These are phyloP conservation scores for Pleurotus cornucopiae DNA, from an alignment of 768 basidiomycete genomes.

Conservation along the genomic window DNA sequence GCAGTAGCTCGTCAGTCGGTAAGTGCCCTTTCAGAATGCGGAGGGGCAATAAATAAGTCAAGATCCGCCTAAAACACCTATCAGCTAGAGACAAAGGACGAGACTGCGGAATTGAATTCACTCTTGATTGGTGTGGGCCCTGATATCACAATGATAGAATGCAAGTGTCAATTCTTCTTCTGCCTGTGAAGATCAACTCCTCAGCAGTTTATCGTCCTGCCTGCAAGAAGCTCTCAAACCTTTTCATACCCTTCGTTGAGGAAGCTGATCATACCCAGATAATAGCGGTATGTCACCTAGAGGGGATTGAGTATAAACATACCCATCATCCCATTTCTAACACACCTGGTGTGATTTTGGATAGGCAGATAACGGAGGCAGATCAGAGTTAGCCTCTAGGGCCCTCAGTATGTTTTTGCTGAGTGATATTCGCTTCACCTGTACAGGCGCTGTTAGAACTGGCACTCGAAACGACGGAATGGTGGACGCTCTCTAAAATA, in stretches of 20 bases:
- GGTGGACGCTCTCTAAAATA: constrained; percentile 78
- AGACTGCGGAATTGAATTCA: constrained; percentile 28
- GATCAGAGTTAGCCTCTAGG: constrained; percentile 78
- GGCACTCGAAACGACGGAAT: too few species aligned
- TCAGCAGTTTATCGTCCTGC: neutral
- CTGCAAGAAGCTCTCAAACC: constrained; percentile 31
- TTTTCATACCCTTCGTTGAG: constrained; percentile 88
- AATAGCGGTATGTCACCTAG: constrained; percentile 92
- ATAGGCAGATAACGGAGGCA: constrained; percentile 72
- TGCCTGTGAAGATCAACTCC: constrained; percentile 40
- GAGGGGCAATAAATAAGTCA: constrained; percentile 88
- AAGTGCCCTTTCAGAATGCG: constrained; percentile 85
- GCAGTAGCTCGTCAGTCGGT: constrained; percentile 67
- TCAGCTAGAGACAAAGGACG: neutral
- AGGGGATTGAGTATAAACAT: constrained; percentile 12
- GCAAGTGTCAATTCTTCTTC: constrained; percentile 85
- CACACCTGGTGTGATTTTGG: constrained; percentile 83
- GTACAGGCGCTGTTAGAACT: neutral
- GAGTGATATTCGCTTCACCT: constrained; percentile 90
- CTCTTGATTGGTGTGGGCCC: constrained; percentile 78
- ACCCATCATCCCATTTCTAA: constrained; percentile 9
- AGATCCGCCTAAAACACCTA: constrained; percentile 63
- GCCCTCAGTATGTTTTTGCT: constrained; percentile 91
- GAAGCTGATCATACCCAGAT: constrained; percentile 92
- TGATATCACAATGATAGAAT: constrained; percentile 76